Base-by-base conservation (phyloP, 345 rosid species). In the Citrus cavaleriei region DNA sequence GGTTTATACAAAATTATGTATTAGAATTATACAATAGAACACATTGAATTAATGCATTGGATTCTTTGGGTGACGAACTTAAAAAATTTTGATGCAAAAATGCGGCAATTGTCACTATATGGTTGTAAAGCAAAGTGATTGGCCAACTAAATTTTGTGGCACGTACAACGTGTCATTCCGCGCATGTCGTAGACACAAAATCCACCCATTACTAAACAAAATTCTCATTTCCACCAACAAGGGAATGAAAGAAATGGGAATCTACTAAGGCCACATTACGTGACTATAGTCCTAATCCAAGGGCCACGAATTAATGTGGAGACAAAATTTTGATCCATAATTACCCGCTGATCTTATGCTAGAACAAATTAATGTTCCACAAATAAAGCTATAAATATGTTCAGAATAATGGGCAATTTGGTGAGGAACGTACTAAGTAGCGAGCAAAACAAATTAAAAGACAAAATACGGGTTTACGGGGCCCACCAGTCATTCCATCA, bases 401-500 rank as follows among this genome's bases (percentile, higher is more conserved):
- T 80, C 59, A 72, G 69, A 63, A 40, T 22, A 65, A 57, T 51
- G 78, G 67, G 79, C 66, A 46, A 13, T 55, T 67, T 38, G 78
- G 63, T 32, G 49, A 65, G 73, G 27, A 54, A 81, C 14, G 49
- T 34, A 34, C 1, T 0, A 34, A 34, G 37, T 55, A 72, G 70
- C 69, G 54, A 81, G 70, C 90, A 78, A 30, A 72, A 71, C 75
- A 85, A 13, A 46, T 46, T 46, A 46, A 78, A 80, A 58, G 93
- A 87, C 93, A 85, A 27, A 66, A 73, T 25, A 72, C 54, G 64
- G 68, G 30, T 83, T 30, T 24, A 2, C 72, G 81, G 85, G 75
- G 66, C 80, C 91, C 88, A 68, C 85, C 24, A 70, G 40, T 85
- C 87, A 83, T 84, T 84, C 85, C 21, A 60, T 82, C 85, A 63